Percentiles rank a stretch among this genome's conserved stretches.
These are phyloP conservation scores for Coprinopsis strossmayeri DNA, from an alignment of 768 basidiomycete species.

Conservation along the genomic window DNA sequence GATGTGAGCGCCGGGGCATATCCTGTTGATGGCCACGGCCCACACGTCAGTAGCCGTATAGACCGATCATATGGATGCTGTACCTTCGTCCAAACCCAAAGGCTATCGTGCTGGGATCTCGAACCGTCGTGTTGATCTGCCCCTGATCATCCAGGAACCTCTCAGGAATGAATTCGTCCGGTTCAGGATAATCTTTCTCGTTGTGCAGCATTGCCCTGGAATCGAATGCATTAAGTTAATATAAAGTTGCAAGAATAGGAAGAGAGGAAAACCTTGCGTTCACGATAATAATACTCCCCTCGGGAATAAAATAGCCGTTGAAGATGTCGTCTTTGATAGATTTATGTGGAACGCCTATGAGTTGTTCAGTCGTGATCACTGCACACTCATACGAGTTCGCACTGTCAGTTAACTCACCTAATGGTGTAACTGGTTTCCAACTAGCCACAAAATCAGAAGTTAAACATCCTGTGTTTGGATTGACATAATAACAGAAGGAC, in stretches of 20 bases:
- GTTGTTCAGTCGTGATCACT: too few species aligned
- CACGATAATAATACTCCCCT: conserved; percentile 18
- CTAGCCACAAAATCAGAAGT: conserved; percentile 7
- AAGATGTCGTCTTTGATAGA: conserved; percentile 31
- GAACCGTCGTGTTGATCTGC: background rate
- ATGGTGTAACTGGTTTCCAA: conserved; percentile 22
- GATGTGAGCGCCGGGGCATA: conserved; percentile 31
- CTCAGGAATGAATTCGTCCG: conserved; percentile 17
- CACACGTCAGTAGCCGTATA: background rate
- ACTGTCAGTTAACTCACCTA: conserved; percentile 13
- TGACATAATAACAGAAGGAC: background rate
- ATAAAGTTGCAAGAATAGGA: background rate
- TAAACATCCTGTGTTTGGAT: too few species aligned
- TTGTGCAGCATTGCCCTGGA: conserved; percentile 18
- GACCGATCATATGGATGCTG: background rate
- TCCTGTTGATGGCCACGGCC: conserved; percentile 17
- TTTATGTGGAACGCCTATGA: conserved; percentile 26
- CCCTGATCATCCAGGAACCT: conserved; percentile 9
- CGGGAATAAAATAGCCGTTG: background rate
- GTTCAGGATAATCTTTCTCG: conserved; percentile 14
- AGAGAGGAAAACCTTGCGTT: conserved; percentile 21
- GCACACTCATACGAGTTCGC: too few species aligned
- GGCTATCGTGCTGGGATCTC: conserved; percentile 4
- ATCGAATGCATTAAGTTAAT: background rate
- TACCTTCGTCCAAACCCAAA: conserved; percentile 14